Percentiles rank a stretch among this genome's conserved stretches.
Evolutionary conservation across 352 stramenopile species (phyloP).

Genomic region (Phytopythium oedochilum): DNA sequence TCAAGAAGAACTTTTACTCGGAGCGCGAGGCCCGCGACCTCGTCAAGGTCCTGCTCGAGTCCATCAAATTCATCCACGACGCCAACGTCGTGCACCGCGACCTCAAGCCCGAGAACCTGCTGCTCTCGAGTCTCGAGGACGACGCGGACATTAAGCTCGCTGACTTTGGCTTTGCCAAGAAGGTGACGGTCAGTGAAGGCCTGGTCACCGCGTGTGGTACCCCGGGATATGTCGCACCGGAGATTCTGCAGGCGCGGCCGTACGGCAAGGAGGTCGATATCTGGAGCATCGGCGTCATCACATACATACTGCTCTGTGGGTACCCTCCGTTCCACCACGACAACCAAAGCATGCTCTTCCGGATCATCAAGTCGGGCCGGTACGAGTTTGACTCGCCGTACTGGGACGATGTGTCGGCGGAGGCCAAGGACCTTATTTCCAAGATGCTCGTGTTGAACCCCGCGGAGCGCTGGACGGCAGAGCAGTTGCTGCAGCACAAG

Average conservation of each 20-base stretch:
- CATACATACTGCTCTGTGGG: slow-evolving; percentile 80
- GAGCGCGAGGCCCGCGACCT: slow-evolving; percentile 77
- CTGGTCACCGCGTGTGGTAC: slow-evolving; percentile 70
- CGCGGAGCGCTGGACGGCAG: slow-evolving; percentile 64
- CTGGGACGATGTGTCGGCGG: slow-evolving; percentile 68
- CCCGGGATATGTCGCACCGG: slow-evolving; percentile 68
- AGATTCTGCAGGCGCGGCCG: slow-evolving; percentile 67
- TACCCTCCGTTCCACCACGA: slow-evolving; percentile 89
- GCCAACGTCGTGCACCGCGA: slow-evolving; percentile 91
- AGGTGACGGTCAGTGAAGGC: slow-evolving; percentile 50
- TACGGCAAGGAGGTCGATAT: slow-evolving; percentile 84
- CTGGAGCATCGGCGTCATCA: slow-evolving; percentile 90
- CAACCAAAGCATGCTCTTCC: slow-evolving; percentile 87
- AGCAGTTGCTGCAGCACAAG: slow-evolving; percentile 70
- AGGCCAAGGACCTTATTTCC: slow-evolving; percentile 88
- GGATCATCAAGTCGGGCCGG: slow-evolving; percentile 58
- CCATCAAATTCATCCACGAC: slow-evolving; percentile 84
- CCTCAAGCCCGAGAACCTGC: slow-evolving; percentile 96
- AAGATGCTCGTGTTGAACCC: slow-evolving; percentile 88
- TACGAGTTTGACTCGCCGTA: slow-evolving; percentile 82
- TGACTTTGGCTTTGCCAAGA: slow-evolving; percentile 84
- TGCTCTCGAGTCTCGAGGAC: slow-evolving; percentile 74
- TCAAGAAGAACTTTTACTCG: slow-evolving; percentile 85
- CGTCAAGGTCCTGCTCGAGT: slow-evolving; percentile 72
- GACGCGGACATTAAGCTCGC: slow-evolving; percentile 82